These are phyloP conservation scores for Cymodocea nodosa DNA, from an alignment of 116 monocot species.

Conservation along the genomic window DNA sequence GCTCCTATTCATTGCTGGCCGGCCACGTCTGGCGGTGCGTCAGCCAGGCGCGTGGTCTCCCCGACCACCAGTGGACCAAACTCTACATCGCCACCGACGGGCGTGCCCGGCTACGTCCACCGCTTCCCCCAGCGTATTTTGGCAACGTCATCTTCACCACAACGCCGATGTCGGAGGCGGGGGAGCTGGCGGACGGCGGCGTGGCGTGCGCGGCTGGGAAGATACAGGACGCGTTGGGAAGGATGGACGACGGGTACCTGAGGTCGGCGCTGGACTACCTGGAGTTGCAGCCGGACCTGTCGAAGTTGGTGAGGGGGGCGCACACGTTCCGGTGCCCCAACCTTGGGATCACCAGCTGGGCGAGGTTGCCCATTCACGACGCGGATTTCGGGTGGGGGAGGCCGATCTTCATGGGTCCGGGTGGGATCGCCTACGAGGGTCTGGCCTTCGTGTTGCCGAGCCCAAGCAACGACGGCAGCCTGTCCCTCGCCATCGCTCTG, in stretches of 20 bases:
- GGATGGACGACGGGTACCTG: conserved; percentile 67
- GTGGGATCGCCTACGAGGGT: conserved; percentile 85
- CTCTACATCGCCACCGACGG: conserved; percentile 82
- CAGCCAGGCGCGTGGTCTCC: conserved; percentile 50
- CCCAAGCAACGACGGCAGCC: conserved; percentile 37
- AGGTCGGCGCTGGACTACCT: conserved; percentile 74
- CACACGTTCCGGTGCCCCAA: conserved; percentile 90
- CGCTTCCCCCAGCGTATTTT: conserved; percentile 62
- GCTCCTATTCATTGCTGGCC: conserved; percentile 50
- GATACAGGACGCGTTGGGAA: conserved; percentile 35
- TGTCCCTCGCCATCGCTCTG: conserved; percentile 67
- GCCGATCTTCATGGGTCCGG: conserved; percentile 91
- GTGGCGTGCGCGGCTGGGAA: conserved; percentile 13
- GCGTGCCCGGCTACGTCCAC: conserved; percentile 48
- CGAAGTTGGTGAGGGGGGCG: conserved; percentile 64
- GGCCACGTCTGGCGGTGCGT: conserved; percentile 80
- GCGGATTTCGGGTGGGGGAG: conserved; percentile 94
- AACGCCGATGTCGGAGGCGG: conserved; percentile 43
- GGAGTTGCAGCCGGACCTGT: conserved; percentile 70
- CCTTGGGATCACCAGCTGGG: conserved; percentile 85
- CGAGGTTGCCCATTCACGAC: conserved; percentile 69
- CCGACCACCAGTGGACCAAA: conserved; percentile 41
- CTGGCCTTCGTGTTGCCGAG: conserved; percentile 72
- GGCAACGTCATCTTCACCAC: conserved; percentile 85
- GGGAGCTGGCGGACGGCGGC: conserved; percentile 21